Base-by-base conservation (phyloP, 345 rosid genomes). In the Eucalyptus pauciflora region DNA sequence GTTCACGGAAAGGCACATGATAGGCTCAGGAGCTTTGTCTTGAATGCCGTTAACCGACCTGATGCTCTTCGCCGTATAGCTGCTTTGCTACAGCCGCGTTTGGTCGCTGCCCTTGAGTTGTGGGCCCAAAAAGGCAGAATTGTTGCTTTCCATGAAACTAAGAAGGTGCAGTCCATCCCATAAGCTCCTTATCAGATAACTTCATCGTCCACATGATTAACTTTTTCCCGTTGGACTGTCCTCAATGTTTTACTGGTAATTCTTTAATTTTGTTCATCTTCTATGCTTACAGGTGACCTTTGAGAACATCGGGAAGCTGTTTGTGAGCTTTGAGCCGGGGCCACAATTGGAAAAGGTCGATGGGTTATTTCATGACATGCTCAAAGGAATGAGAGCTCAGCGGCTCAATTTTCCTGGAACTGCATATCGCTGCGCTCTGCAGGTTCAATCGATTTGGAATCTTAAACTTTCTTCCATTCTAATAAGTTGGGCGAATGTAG, bases 391-490 rank as follows among this genome's bases (percentile, higher is more conserved):
- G 7, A 90, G 92, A 89, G 94, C 95, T 41, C 88, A 87, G 6
- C 94, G 93, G 37, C 56, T 91, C 22, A 90, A 92, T 64, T 48
- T 94, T 37, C 95, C 94, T 4, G 95, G 95, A 86, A 89, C 94
- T 86, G 92, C 94, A 2, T 88, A 31, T 87, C 91, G 58, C 87
- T 89, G 52, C 41, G 92, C 91, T 69, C 18, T 89, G 71, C 90
- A 92, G 94, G 96, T 93, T 43, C n/a, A 15, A 6, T 27, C 46
- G 25, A 51, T 18, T 46, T 50, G 48, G 31, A 27, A n/a, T 33
- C 12, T 67, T 24, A 50, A 58, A 79, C 80, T 52, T 33, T 69
- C 80, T 9, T 69, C 80, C 22, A 5, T 9, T 33, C 13, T 69
- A 41, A 69, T 17, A 33, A 33, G 43, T 69, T 17, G 45, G 45